phyloP scores from a whole-genome alignment of 139 green algal species.

The Chlamydomonas sp. region DNA sequence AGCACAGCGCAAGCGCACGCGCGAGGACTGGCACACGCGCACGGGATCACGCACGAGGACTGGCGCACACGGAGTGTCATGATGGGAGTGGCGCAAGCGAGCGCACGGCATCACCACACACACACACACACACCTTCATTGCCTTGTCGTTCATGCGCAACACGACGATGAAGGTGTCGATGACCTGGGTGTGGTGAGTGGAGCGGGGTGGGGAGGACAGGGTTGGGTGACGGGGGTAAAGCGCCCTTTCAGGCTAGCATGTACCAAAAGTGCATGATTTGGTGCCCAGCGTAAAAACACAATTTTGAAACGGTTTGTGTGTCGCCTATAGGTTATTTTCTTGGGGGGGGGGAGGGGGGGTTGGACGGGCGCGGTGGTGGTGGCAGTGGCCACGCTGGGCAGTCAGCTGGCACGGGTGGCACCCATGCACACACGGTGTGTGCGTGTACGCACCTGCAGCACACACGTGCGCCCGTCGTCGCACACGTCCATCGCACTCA shows the following conservation, averaged over 20 bases:
- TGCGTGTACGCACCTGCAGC: too few species aligned
- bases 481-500: too few species aligned
- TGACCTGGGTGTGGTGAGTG: constrained; percentile 18
- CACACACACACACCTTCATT: constrained; percentile 1
- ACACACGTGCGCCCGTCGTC: too few species aligned
- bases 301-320: too few species aligned
- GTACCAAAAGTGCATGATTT: too few species aligned
- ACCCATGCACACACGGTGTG: too few species aligned
- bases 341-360: too few species aligned
- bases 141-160: constrained; percentile 25
- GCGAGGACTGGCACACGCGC: not conserved
- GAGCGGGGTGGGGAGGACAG: not conserved
- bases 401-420: too few species aligned
- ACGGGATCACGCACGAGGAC: not conserved
- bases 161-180: constrained; percentile 44
- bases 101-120: not conserved
- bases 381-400: too few species aligned
- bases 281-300: too few species aligned
- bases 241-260: not conserved
- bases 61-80: not conserved
- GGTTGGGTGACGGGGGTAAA: not conserved
- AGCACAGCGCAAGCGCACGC: not conserved
- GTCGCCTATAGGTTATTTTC: too few species aligned
- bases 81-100: not conserved
- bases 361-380: too few species aligned